Percentiles rank a stretch among this genome's conserved stretches.
These are phyloP conservation scores for Flammula alnicola DNA, from an alignment of 1,284 basidiomycete genomes.

Conservation along the genomic window DNA sequence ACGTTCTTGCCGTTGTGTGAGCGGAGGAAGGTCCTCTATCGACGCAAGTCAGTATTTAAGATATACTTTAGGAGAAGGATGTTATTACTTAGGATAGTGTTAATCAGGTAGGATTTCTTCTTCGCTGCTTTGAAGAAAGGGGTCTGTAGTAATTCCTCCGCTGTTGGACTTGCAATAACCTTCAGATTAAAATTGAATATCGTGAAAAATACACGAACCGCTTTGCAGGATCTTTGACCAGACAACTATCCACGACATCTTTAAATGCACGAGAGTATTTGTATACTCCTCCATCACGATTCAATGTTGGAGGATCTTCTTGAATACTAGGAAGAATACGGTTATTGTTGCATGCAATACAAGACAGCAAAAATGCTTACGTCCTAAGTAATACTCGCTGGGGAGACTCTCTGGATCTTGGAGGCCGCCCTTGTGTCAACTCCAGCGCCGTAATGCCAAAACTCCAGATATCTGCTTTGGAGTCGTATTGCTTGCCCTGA, in stretches of 20 bases:
- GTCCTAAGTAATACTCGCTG: slow-evolving; percentile 78
- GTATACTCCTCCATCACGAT: slow-evolving; percentile 72
- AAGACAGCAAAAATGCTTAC: slow-evolving; percentile 39
- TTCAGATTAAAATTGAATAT: slow-evolving; percentile 1
- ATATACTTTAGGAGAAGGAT: not conserved
- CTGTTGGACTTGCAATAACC: slow-evolving; percentile 61
- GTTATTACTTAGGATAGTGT: slow-evolving; percentile 67
- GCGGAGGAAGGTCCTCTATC: slow-evolving; percentile 66
- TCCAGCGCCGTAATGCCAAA: slow-evolving; percentile 91
- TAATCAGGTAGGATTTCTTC: slow-evolving; percentile 75
- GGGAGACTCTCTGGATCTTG: slow-evolving; percentile 76
- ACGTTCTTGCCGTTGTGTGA: slow-evolving; percentile 73
- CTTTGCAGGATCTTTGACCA: slow-evolving; percentile 80
- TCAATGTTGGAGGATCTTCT: slow-evolving; percentile 74
- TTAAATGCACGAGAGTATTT: slow-evolving; percentile 84
- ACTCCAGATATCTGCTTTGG: slow-evolving; percentile 89
- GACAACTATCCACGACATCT: slow-evolving; percentile 81
- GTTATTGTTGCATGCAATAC: slow-evolving; percentile 17
- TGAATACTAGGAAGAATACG: slow-evolving; percentile 55
- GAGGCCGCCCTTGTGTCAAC: slow-evolving; percentile 82
- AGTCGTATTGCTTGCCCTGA: slow-evolving; percentile 82
- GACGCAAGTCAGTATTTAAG: slow-evolving; percentile 1
- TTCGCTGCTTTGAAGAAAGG: slow-evolving; percentile 82
- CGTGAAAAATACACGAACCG: slow-evolving; percentile 44
- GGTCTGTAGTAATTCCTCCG: slow-evolving; percentile 78